A percentile compares a stretch with the other conserved stretches of the same genome.
These are phyloP conservation scores for Geranomyces variabilis DNA, from an alignment of 192 early-diverging fungal genomes.

Conservation along the genomic window DNA sequence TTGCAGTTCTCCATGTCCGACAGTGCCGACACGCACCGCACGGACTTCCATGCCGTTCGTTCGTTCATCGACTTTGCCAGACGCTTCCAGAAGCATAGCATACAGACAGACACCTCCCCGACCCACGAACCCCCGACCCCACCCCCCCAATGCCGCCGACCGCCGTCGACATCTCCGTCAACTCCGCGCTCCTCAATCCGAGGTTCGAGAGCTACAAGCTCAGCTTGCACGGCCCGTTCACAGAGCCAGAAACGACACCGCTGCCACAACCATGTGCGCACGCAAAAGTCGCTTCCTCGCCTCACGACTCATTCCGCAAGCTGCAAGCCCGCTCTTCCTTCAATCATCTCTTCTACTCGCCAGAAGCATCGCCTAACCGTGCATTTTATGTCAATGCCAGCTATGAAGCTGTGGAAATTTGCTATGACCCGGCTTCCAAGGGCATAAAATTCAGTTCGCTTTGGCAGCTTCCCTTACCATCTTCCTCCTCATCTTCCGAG, in stretches of 20 bases:
- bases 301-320: slow-evolving; percentile 15
- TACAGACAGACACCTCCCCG: no score
- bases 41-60: no score
- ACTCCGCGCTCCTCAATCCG: neutral
- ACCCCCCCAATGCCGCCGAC: neutral
- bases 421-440: neutral
- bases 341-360: slow-evolving; percentile 30
- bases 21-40: no score
- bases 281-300: neutral
- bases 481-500: neutral
- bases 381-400: slow-evolving; percentile 25
- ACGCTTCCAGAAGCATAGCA: no score
- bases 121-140: no score
- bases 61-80: no score
- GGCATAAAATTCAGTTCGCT: neutral
- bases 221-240: neutral
- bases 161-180: neutral
- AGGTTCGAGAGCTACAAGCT: slow-evolving; percentile 7
- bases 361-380: neutral
- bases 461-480: neutral
- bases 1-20: no score
- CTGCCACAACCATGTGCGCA: neutral
- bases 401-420: neutral
- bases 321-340: slow-evolving; percentile 27
- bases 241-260: neutral